phyloP scores from a whole-genome alignment of 192 early-diverging fungal species.

The Coemansia sp. region DNA sequence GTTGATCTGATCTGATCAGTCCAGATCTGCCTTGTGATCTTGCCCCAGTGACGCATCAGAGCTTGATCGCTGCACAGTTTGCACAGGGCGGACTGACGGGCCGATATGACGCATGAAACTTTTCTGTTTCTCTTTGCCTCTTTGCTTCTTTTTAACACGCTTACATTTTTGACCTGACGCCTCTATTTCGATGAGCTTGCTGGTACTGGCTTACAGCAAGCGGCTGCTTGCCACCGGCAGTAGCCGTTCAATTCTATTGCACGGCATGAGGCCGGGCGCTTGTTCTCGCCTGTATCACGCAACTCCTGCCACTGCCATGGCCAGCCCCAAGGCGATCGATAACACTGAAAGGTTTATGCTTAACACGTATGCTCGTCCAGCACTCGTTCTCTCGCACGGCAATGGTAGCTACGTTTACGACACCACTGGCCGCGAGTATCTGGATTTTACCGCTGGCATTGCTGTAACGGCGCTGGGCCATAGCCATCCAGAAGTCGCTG shows the following conservation, averaged over 20 bases:
- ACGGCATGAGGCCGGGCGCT: background rate
- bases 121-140: background rate
- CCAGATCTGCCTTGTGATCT: background rate
- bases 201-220: slow-evolving; percentile 2
- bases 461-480: slow-evolving; percentile 94
- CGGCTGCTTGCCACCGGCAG: slow-evolving; percentile 9
- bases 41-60: background rate
- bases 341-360: slow-evolving; percentile 60
- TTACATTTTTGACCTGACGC: background rate
- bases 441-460: slow-evolving; percentile 95
- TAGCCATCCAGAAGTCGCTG: slow-evolving; percentile 69
- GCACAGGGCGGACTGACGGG: background rate
- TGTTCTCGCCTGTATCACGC: slow-evolving; percentile 13
- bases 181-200: background rate
- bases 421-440: slow-evolving; percentile 66
- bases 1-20: slow-evolving; percentile 12
- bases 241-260: background rate
- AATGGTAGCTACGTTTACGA: slow-evolving; percentile 82
- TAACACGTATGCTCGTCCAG: slow-evolving; percentile 68
- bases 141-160: background rate
- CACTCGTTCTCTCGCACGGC: slow-evolving; percentile 77
- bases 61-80: background rate
- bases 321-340: slow-evolving; percentile 13
- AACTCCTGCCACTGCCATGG: slow-evolving; percentile 3
- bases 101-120: background rate